Evolutionary conservation across 2,329 filamentous ascomycete genomes (phyloP), one percentile per base, ranked within the genome.

Genomic region (Paramyrothecium sp.): DNA sequence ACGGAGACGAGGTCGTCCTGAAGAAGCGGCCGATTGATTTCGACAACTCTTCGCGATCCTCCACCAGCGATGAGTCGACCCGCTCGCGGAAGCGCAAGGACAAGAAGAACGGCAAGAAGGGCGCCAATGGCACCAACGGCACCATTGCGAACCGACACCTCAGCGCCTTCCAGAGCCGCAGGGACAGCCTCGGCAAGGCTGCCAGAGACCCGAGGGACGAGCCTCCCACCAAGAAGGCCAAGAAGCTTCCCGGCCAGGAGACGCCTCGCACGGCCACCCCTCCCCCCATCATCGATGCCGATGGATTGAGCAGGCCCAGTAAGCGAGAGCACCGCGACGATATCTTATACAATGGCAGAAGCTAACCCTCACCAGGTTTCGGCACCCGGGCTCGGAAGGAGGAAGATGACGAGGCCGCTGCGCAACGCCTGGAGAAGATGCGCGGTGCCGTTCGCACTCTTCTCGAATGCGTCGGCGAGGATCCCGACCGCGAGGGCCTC

Each of bases 381-480:
- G 89, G 89, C 56, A 91, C 89, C 2, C 82, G 87, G 50, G 81
- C 83, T 61, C 79, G 86, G 34, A 76, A 83, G 7, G 83, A 88
- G 52, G 85, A 88, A 64, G 80, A 72, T 16, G 50, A 60, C n/a
- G 66, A 73, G 26, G 61, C 71, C 51, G 78, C 78, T 30, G 78
- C 74, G 13, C 71, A 72, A 59, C 80, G 87, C 50, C 70, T 89
- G 41, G 75, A 81, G 17, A 84, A 81, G 67, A 81, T 89, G 72
- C 78, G 80, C 58, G 84, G 78, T 50, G 87, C 87, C 41, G 84
- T 89, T 23, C 77, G 84, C 52, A 89, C 87, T 2, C 78, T 90
- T 16, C 81, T 89, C 30, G 87, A 89, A 70, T 89, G 87, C 63
- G 76, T 89, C 7, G 87, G 87, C 63, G 87, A 89, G 72, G 86